phyloP scores from a whole-genome alignment of 805 yeast species.

The Pichia californica region DNA sequence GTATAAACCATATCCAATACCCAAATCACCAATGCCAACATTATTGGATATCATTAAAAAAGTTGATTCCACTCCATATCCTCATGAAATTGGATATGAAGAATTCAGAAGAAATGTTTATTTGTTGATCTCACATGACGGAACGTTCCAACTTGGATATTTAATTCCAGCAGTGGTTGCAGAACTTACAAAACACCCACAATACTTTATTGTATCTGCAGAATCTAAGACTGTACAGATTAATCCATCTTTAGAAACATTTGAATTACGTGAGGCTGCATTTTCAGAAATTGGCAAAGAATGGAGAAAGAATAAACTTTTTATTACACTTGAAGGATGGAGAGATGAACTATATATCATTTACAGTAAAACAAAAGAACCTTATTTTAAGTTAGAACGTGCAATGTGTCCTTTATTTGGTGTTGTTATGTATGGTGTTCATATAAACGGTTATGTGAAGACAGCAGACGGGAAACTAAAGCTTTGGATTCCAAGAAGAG shows the following conservation, averaged over 20 bases:
- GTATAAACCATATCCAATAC: no score
- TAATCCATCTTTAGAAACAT: slow-evolving; percentile 24
- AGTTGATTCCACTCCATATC: slow-evolving; percentile 29
- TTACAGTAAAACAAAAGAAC: slow-evolving; percentile 45
- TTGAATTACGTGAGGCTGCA: slow-evolving; percentile 35
- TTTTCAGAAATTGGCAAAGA: slow-evolving; percentile 37
- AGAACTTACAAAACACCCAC: slow-evolving; percentile 19
- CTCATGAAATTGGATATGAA: slow-evolving; percentile 16
- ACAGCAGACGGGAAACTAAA: slow-evolving; percentile 36
- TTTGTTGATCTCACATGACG: slow-evolving; percentile 32
- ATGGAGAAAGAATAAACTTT: slow-evolving; percentile 32
- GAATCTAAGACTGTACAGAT: slow-evolving; percentile 26
- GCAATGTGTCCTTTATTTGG: slow-evolving; percentile 79
- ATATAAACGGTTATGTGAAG: slow-evolving; percentile 67
- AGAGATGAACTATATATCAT: slow-evolving; percentile 76
- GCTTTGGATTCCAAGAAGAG: slow-evolving; percentile 82
- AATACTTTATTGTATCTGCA: slow-evolving; percentile 24
- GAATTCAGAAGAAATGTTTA: slow-evolving; percentile 23
- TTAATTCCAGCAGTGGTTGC: slow-evolving; percentile 30
- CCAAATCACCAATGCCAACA: no score
- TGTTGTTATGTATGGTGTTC: slow-evolving; percentile 85
- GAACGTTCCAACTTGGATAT: slow-evolving; percentile 32
- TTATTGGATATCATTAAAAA: slow-evolving; percentile 23
- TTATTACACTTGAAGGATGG: slow-evolving; percentile 62
- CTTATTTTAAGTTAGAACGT: slow-evolving; percentile 71